Conservation (phyloP, 345 rosid genomes). For the Camelina hispida region DNA sequence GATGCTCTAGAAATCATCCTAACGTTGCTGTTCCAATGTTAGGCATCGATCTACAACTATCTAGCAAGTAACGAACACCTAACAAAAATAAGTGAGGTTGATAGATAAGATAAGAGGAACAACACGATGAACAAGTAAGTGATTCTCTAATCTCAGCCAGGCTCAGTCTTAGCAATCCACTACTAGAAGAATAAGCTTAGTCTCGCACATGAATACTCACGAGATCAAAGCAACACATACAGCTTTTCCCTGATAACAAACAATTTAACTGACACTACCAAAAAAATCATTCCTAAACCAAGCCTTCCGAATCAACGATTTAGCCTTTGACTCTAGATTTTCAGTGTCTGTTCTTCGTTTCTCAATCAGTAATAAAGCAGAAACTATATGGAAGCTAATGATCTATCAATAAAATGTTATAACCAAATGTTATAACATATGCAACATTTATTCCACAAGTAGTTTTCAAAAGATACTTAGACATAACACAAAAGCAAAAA, state of each 20-base stretch:
- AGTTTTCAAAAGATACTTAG: conserved; percentile 25
- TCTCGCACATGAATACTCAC: background rate
- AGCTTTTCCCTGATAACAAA: background rate
- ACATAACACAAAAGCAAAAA: background rate
- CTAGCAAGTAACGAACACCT: background rate
- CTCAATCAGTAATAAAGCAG: background rate
- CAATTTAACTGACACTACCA: background rate
- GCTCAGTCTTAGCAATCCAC: background rate
- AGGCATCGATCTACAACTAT: background rate
- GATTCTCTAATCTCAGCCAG: background rate
- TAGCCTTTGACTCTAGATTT: background rate
- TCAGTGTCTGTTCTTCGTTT: background rate
- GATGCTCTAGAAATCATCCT: background rate
- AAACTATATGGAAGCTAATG: background rate
- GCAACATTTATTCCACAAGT: conserved; percentile 34
- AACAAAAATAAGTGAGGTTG: too few relatives aligned
- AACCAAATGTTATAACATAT: background rate
- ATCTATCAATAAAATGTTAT: background rate
- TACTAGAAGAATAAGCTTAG: background rate
- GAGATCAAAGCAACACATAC: background rate
- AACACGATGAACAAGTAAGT: background rate
- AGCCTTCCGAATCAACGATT: background rate
- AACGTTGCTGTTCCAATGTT: background rate
- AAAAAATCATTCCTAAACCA: background rate
- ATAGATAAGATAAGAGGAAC: background rate